These are phyloP conservation scores for Penicilliopsis zonata DNA, from an alignment of 495 filamentous ascomycete species.

Conservation along the genomic window DNA sequence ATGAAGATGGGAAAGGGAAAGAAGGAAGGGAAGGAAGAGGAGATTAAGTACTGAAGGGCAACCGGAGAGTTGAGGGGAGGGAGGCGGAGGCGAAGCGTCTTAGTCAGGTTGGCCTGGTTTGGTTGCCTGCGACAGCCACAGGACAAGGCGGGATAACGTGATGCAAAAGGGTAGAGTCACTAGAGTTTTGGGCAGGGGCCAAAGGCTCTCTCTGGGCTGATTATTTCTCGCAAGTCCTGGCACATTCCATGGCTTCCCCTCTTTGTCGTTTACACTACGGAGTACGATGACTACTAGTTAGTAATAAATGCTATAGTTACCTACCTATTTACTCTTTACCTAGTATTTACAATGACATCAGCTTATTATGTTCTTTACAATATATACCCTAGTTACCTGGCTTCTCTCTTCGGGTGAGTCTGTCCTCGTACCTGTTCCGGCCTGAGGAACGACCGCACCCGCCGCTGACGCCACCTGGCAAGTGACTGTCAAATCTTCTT, in stretches of 20 bases:
- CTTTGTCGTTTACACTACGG: too few relatives aligned
- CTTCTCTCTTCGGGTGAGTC: too few relatives aligned
- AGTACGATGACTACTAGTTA: too few relatives aligned
- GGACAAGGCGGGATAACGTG: constrained; percentile 23
- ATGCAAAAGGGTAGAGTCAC: constrained; percentile 13
- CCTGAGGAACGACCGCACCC: constrained; percentile 5
- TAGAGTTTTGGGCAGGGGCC: neutral
- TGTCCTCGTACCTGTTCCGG: too few relatives aligned
- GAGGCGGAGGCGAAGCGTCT: constrained; percentile 23
- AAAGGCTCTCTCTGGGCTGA: neutral
- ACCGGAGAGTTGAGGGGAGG: constrained; percentile 14
- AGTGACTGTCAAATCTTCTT: neutral
- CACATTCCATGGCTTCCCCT: neutral
- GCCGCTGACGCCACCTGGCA: constrained; percentile 19
- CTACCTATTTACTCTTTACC: neutral
- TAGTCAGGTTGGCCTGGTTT: too few relatives aligned
- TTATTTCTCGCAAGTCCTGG: neutral
- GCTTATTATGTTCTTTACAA: too few relatives aligned
- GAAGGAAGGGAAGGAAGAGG: constrained; percentile 8
- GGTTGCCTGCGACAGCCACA: constrained; percentile 20
- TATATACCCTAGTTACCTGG: too few relatives aligned
- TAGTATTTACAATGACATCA: too few relatives aligned
- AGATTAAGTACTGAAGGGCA: constrained; percentile 9
- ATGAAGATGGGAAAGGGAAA: constrained; percentile 2
- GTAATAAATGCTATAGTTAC: neutral